Evolutionary conservation across 306 rosid genomes (phyloP), one percentile per base, ranked within the genome.

Genomic region (Inga oerstediana): DNA sequence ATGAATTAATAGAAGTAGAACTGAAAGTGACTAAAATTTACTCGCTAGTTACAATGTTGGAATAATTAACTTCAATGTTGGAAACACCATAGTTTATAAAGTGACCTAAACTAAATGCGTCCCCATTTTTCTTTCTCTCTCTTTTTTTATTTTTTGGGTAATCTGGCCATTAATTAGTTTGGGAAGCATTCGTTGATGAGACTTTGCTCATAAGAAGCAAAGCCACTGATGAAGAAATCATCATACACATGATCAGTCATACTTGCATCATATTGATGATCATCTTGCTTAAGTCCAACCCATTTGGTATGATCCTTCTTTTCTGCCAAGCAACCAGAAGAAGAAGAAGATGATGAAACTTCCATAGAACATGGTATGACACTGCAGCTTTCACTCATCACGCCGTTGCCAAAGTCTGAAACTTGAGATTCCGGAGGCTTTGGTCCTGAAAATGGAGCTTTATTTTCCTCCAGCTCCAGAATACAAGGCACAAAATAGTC

Each of bases 201-300:
- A 48, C 24, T 37, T 52, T 43, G 58, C 19, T 79, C 83, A 74
- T 44, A 69, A 11, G 81, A 74, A 84, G 61, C 84, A 75, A 84
- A 84, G 7, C 78, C 84, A 74, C 66, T 22, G 70, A 73, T n/a
- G 80, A 79, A 58, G 76, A 79, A 51, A 84, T 84, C 83, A 56
- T 75, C 78, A 67, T 74, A 75, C 66, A 75, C 67, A 75, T 56
- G 58, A 45, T 84, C 30, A 27, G 30, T 27, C 30, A 27, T 27
- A 27, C 30, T 27, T 27, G 30, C 30, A 27, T 27, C 81, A 84
- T 44, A 56, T 30, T 45, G 16, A 49, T 44, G 54, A 51, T 52
- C 83, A 49, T 17, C 83, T 10, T 61, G 43, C 75, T 66, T 70
- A 74, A 65, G 58, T 3, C 74, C 84, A 45, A 7, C 62, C 62